A percentile compares a stretch with the other conserved stretches of the same genome.
phyloP scores from a whole-genome alignment of 176 grass and related monocot genomes.

The Pharus latifolius region DNA sequence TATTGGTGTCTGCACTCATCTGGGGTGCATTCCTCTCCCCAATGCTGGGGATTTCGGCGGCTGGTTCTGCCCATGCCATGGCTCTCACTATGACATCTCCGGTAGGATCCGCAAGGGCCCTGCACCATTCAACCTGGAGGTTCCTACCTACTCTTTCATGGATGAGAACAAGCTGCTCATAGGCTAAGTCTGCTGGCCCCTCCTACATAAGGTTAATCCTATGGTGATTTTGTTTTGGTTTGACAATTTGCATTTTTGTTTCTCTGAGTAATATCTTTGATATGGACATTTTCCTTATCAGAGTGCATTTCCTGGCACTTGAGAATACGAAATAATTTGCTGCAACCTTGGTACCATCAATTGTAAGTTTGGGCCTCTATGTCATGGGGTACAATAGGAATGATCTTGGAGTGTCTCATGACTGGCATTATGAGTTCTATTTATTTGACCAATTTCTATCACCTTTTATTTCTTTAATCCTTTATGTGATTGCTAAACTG shows the following conservation, averaged over 20 bases:
- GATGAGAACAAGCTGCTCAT: slow-evolving; percentile 86
- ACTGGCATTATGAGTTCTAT: not conserved
- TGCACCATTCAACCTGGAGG: slow-evolving; percentile 85
- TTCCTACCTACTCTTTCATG: slow-evolving; percentile 71
- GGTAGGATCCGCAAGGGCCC: slow-evolving; percentile 86
- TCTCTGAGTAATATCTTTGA: slow-evolving; percentile 2
- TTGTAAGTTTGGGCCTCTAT: slow-evolving; percentile 7
- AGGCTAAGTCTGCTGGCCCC: slow-evolving; percentile 29
- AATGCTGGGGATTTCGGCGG: slow-evolving; percentile 78
- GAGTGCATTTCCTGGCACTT: slow-evolving; percentile 23
- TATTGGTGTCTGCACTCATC: slow-evolving; percentile 77
- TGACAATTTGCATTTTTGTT: slow-evolving; percentile 17
- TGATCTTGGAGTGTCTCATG: slow-evolving; percentile 5
- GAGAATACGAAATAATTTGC: slow-evolving; percentile 35
- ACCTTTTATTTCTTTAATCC: not conserved
- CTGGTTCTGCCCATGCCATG: slow-evolving; percentile 95
- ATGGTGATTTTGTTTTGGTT: slow-evolving; percentile 15
- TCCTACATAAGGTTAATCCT: not conserved
- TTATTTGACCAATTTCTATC: not conserved
- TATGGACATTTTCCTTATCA: not conserved
- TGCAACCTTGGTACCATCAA: slow-evolving; percentile 21
- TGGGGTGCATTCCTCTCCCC: slow-evolving; percentile 84
- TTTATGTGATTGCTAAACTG: not conserved
- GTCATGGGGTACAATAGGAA: not conserved
- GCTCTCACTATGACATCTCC: slow-evolving; percentile 80